Evolutionary conservation across 2,329 filamentous ascomycete species (phyloP), one percentile per base, ranked within the genome.

Genomic region (Fusarium cyanostomum): DNA sequence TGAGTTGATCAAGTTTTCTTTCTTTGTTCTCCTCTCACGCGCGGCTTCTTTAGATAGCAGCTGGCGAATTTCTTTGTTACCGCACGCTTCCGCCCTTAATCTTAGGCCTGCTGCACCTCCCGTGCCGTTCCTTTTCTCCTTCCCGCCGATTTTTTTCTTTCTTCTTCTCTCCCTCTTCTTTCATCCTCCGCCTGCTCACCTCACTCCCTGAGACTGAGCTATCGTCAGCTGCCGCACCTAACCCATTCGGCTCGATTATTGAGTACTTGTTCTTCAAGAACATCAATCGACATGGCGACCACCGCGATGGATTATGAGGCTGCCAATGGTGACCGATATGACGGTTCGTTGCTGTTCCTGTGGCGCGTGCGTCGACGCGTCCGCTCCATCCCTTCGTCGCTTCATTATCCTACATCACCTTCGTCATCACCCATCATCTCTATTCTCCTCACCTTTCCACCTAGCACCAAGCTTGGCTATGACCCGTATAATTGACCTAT

Each of bases 251-350:
- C 59, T 57, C 44, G 62, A 59, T 60, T 56, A 54, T 54, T 45
- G 45, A 43, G 52, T 43, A 44, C 18, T 28, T 34, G 68, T 42
- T 42, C 51, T 55, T 48, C 45, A 39, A 49, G 52, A 46, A 56
- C 43, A 46, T 52, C 27, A 55, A 44, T 56, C 57, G 75, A 65
- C 67, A 88, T 88, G 85, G 85, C 85, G 54, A 87, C 86, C 64
- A 86, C 85, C 37, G 84, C 86, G 67, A 90, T 90, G 87, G 87
- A 90, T 73, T 90, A 90, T 76, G 87, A 90, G 76, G 85, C 84
- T 74, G 85, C 86, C 65, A 88, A 87, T 71, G 86, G 86, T 72
- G 85, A 88, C 76, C 86, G 84, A 62, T 89, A 88, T 67, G 87
- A 89, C 72, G 87, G 87, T 89, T 79, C 70, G 81, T 70, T 37